Percentiles rank a stretch among this genome's conserved stretches.
Evolutionary conservation across 2,329 filamentous ascomycete genomes (phyloP).

Genomic region (Diaporthe citriasiana): DNA sequence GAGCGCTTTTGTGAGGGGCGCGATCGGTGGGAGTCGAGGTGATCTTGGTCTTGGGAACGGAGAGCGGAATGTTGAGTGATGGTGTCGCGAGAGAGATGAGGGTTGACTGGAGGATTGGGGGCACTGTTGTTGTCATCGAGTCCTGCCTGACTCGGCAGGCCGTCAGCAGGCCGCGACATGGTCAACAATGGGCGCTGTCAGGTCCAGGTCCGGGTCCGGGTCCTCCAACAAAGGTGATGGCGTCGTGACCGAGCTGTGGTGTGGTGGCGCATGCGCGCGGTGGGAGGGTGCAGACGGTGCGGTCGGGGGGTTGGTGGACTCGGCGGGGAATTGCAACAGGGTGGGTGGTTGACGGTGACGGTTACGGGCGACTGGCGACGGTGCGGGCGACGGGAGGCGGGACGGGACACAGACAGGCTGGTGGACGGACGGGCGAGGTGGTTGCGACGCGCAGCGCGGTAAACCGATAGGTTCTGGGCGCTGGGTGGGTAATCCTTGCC

Average conservation of each 20-base stretch:
- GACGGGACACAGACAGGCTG: constrained; percentile 7
- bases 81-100: constrained; percentile 13
- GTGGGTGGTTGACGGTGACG: constrained; percentile 4
- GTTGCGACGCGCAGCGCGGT: constrained; percentile 41
- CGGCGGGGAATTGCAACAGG: constrained; percentile 4
- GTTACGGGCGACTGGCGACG: constrained; percentile 9
- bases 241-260: constrained; percentile 20
- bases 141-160: constrained; percentile 39
- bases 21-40: background rate
- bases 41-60: background rate
- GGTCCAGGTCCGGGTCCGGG: constrained; percentile 3
- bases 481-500: constrained; percentile 28
- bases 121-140: constrained; percentile 24
- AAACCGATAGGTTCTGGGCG: constrained; percentile 24
- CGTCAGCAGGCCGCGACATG: constrained; percentile 42
- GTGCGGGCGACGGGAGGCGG: constrained; percentile 13
- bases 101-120: constrained; percentile 11
- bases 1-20: constrained; percentile 35
- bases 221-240: constrained; percentile 26
- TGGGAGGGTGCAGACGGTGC: background rate
- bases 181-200: constrained; percentile 30
- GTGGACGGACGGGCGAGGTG: constrained; percentile 26
- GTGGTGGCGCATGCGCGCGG: constrained; percentile 24
- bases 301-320: constrained; percentile 7
- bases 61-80: background rate